Conservation (phyloP, 2,329 filamentous ascomycete species). For the Aaosphaeria arxii region DNA sequence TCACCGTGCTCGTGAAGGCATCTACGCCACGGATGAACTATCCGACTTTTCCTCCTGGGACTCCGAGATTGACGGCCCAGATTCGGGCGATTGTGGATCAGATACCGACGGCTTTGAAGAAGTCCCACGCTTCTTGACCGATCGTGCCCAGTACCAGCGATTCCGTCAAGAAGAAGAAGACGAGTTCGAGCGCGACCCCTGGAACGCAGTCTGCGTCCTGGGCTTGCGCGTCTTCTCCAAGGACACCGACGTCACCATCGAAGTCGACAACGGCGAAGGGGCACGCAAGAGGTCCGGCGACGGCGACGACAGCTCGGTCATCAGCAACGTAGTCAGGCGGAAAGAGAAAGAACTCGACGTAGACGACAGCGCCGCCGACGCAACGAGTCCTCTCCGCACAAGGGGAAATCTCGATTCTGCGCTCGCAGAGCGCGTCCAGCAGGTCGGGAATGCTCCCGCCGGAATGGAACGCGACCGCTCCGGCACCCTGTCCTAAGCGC, state of each 20-base stretch:
- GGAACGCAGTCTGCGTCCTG: constrained; percentile 61
- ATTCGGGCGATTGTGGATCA: constrained; percentile 18
- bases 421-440: constrained; percentile 16
- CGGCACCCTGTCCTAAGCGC: constrained; percentile 22
- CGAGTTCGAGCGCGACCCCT: constrained; percentile 51
- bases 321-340: constrained; percentile 14
- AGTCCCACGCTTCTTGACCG: constrained; percentile 15
- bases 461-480: constrained; percentile 24
- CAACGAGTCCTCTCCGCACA: constrained; percentile 33
- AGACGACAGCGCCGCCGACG: constrained; percentile 40
- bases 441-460: constrained; percentile 27
- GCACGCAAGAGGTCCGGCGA: constrained; percentile 17
- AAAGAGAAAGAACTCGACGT: constrained; percentile 38
- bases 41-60: constrained; percentile 41
- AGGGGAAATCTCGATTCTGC: constrained; percentile 26
- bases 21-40: constrained; percentile 26
- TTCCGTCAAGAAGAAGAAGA: constrained; percentile 36
- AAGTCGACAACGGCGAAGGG: constrained; percentile 45
- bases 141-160: constrained; percentile 13
- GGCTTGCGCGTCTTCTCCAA: constrained; percentile 58
- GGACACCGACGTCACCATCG: constrained; percentile 49
- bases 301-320: constrained; percentile 22
- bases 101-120: constrained; percentile 20
- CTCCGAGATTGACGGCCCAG: constrained; percentile 38
- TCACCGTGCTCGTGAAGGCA: constrained; percentile 25